Percentiles rank a stretch among this genome's conserved stretches.
phyloP scores from a whole-genome alignment of 139 green algal genomes.

The Gonium pectorale region DNA sequence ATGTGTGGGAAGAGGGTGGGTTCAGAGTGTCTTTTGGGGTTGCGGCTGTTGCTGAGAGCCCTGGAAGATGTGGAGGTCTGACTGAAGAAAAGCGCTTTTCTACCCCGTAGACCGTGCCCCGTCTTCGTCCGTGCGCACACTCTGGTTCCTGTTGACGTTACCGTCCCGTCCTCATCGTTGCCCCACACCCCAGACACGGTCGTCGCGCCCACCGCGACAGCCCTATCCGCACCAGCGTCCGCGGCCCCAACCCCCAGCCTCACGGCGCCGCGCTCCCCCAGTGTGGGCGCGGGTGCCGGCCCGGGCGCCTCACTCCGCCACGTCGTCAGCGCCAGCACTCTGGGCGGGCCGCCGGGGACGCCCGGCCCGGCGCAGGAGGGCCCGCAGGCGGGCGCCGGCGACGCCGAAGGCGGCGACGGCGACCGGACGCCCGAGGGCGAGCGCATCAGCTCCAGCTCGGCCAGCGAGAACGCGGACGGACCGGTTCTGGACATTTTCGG shows the following conservation, averaged over 20 bases:
- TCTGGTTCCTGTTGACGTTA: too few relatives aligned
- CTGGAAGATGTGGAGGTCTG: too few relatives aligned
- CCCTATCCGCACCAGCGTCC: not conserved
- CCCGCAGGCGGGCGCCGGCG: not conserved
- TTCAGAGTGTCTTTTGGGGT: too few relatives aligned
- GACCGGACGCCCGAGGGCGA: slow-evolving; percentile 54
- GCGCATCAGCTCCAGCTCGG: slow-evolving; percentile 34
- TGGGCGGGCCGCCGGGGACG: not conserved
- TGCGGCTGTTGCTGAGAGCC: too few relatives aligned
- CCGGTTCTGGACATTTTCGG: slow-evolving; percentile 62
- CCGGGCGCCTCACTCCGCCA: not conserved
- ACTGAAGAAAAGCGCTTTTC: too few relatives aligned
- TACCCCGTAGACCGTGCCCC: too few relatives aligned
- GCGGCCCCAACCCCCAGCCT: not conserved
- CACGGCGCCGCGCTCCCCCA: not conserved
- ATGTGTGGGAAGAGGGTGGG: too few relatives aligned
- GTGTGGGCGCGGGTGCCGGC: too few relatives aligned
- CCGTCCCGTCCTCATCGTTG: too few relatives aligned
- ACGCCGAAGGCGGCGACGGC: slow-evolving; percentile 27
- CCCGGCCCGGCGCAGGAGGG: not conserved
- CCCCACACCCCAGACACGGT: not conserved
- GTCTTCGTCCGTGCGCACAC: too few relatives aligned
- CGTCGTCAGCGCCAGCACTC: not conserved
- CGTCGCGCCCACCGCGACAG: not conserved
- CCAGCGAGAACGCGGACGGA: slow-evolving; percentile 43